These are phyloP conservation scores for Penicillium sumatraense DNA, from an alignment of 2,329 filamentous ascomycete species.

Conservation along the genomic window DNA sequence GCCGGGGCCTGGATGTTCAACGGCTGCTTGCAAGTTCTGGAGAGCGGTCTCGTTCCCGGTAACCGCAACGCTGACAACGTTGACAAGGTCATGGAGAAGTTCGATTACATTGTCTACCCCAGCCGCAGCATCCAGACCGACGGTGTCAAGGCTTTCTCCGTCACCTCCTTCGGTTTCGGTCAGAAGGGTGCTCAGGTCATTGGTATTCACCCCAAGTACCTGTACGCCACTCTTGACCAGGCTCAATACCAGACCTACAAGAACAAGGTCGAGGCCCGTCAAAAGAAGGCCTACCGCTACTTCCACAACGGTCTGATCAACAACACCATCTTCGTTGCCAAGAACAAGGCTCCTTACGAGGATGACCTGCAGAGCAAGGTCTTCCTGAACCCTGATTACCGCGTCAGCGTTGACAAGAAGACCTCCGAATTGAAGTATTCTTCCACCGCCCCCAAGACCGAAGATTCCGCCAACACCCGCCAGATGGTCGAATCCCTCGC, in stretches of 20 bases:
- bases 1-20: slow-evolving; percentile 99
- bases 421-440: slow-evolving; percentile 77
- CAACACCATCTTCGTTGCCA: slow-evolving; percentile 96
- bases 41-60: slow-evolving; percentile 89
- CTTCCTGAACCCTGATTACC: slow-evolving; percentile 91
- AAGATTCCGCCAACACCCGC: slow-evolving; percentile 66
- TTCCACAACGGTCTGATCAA: slow-evolving; percentile 99
- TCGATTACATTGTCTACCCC: slow-evolving; percentile 96
- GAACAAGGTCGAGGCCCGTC: slow-evolving; percentile 84
- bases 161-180: slow-evolving; percentile 98
- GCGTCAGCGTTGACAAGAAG: slow-evolving; percentile 86
- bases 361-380: slow-evolving; percentile 85
- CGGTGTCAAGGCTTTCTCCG: slow-evolving; percentile 96
- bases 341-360: slow-evolving; percentile 86
- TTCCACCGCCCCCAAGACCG: slow-evolving; percentile 67
- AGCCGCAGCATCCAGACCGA: slow-evolving; percentile 96
- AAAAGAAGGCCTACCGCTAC: slow-evolving; percentile 98
- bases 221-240: slow-evolving; percentile 92
- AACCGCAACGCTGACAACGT: slow-evolving; percentile 99
- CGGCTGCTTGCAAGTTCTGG: slow-evolving; percentile 92
- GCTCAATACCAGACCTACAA: slow-evolving; percentile 81
- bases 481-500: slow-evolving; percentile 79
- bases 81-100: slow-evolving; percentile 94
- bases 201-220: slow-evolving; percentile 94
- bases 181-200: slow-evolving; percentile 98